These are phyloP conservation scores for Striga asiatica DNA, from an alignment of 257 asterid species.

Conservation along the genomic window DNA sequence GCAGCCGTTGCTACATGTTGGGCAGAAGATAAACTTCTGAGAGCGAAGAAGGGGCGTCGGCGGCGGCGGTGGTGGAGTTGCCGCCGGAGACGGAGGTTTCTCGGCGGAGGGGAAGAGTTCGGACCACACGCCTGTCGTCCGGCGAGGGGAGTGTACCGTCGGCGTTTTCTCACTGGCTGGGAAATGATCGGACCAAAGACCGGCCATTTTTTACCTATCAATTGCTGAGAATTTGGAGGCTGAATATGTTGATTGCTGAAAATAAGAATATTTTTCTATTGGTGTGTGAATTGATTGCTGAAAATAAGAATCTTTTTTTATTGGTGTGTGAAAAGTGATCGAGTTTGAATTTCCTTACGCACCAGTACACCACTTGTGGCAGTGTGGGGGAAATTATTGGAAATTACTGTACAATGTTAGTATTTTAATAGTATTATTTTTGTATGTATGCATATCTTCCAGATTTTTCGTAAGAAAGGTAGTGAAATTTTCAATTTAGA, in stretches of 20 bases:
- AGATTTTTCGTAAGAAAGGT: too few species aligned
- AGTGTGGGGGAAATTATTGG: background rate
- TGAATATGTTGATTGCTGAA: background rate
- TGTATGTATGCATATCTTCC: too few species aligned
- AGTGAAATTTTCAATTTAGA: too few species aligned
- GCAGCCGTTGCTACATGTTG: slow-evolving; percentile 20
- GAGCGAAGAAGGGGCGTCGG: background rate
- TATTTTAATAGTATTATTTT: background rate
- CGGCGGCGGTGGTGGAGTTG: background rate
- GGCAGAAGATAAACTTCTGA: slow-evolving; percentile 19
- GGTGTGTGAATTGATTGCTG: background rate
- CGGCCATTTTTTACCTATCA: background rate
- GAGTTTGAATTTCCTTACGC: background rate
- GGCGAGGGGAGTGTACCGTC: background rate
- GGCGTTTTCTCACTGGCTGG: slow-evolving; percentile 3
- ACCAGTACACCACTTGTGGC: background rate
- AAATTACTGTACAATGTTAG: background rate
- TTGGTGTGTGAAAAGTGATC: background rate
- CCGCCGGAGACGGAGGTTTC: background rate
- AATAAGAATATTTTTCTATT: background rate
- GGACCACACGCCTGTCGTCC: slow-evolving; percentile 4
- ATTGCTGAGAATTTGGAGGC: too few species aligned
- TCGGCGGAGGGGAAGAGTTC: slow-evolving; percentile 7
- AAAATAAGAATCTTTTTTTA: background rate
- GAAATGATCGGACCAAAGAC: slow-evolving; percentile 11